Percentiles rank a stretch among this genome's conserved stretches.
phyloP scores from a whole-genome alignment of 768 basidiomycete species.

The Pleurotus tuber-regium region DNA sequence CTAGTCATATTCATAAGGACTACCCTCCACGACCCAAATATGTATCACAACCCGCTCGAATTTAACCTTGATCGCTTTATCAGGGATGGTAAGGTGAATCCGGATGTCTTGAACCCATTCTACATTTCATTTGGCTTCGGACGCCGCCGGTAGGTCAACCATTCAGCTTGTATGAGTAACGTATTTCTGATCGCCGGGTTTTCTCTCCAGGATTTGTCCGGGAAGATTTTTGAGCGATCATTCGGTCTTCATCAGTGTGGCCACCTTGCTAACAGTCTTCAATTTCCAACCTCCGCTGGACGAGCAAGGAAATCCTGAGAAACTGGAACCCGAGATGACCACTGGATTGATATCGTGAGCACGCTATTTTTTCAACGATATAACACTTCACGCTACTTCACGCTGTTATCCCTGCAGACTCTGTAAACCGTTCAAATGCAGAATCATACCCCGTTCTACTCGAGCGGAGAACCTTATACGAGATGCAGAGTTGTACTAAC shows the following conservation, averaged over 20 bases:
- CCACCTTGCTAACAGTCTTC: background rate
- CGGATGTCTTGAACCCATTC: constrained; percentile 13
- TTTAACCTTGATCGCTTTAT: constrained; percentile 38
- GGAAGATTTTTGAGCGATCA: background rate
- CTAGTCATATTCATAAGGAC: constrained; percentile 9
- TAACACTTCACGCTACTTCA: background rate
- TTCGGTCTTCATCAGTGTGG: background rate
- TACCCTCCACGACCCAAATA: constrained; percentile 31
- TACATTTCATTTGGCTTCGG: constrained; percentile 16
- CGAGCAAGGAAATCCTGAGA: background rate
- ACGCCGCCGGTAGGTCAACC: constrained; percentile 12
- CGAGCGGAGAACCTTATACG: no score
- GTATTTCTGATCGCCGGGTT: background rate
- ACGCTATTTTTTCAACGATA: background rate
- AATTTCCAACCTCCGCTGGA: background rate
- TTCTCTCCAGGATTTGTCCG: background rate
- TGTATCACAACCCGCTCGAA: constrained; percentile 7
- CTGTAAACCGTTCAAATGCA: background rate
- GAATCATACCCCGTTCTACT: background rate
- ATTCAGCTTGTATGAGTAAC: background rate
- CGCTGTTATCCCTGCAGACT: background rate
- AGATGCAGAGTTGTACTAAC: no score
- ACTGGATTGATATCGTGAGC: background rate
- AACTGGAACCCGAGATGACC: background rate
- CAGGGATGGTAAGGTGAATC: constrained; percentile 13